Evolutionary conservation across 2,329 filamentous ascomycete species (phyloP), one percentile per base, ranked within the genome.

Genomic region (Zarea fungicola): DNA sequence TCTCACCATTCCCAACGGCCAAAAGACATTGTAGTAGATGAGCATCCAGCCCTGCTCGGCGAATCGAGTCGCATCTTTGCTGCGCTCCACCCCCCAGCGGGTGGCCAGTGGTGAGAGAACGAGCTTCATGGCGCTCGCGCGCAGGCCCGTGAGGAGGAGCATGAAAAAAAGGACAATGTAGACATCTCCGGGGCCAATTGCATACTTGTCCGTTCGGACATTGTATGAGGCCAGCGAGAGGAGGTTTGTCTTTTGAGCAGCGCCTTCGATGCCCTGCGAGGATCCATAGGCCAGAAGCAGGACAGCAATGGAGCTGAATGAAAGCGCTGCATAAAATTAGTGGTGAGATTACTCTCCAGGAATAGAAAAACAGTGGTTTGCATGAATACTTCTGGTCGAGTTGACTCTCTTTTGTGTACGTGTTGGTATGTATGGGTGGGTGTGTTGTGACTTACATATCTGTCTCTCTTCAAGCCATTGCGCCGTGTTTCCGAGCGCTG

Each of bases 1-100:
- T 7, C 84, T 59, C 75, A 95, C 88, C 76, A 95, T 77, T 57
- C 93, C 93, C 52, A 92, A 72, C 8, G 82, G 76, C 87, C 89
- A 97, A 64, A 91, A 92, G 49, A 84, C 72, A 36, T 72, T 72
- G 66, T 92, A 92, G 71, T 96, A 97, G 36, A 92, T 67, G 49
- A 93, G 71, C 63, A 96, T 75, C 89, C 92, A 97, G 41, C 85
- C 89, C 71, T 99, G 93, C 71, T 99, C 93, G 53, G 89, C 89
- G 69, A 97, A 95, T 50, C 93, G 81, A 41, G 88, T 81, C 50
- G 85, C 73, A 39, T 83, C 81, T 71, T 95, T 96, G 62, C 74
- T 76, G 61, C 85, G 86, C 58, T 77, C 76, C 58, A 96, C 80
- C 28, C 92, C 92, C 55, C 80, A 77, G 40, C 75, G 71, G 55